phyloP scores from a whole-genome alignment of 768 basidiomycete genomes.

The Daedaleopsis sinensis region DNA sequence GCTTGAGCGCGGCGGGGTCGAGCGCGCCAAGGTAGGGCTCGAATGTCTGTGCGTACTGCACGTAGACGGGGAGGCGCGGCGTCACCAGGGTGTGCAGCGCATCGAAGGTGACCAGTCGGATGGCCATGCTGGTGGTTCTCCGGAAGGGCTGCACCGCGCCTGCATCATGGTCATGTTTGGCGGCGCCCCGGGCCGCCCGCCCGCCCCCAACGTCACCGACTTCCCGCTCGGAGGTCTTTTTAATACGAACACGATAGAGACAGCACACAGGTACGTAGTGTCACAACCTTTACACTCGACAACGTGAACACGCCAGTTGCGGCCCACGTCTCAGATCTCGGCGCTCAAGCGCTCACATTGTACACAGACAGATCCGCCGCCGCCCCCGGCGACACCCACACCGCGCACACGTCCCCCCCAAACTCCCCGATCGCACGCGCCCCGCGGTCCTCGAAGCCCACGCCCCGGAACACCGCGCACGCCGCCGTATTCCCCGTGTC shows the following conservation, averaged over 20 bases:
- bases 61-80: conserved; percentile 67
- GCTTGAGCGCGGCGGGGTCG: conserved; percentile 51
- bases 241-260: no score
- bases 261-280: no score
- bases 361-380: not conserved
- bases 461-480: not conserved
- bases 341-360: not conserved
- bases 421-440: not conserved
- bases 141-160: not conserved
- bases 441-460: conserved; percentile 2
- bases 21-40: conserved; percentile 67
- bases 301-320: no score
- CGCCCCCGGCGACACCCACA: not conserved
- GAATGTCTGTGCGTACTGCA: conserved; percentile 68
- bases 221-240: no score
- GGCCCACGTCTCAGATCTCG: not conserved
- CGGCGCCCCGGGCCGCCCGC: no score
- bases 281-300: no score
- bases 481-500: not conserved
- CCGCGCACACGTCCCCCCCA: not conserved
- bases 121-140: conserved; percentile 28
- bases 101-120: conserved; percentile 79
- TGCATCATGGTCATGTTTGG: not conserved
- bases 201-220: no score
- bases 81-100: conserved; percentile 74